Conservation (phyloP, 768 basidiomycete species). For the Kwoniella sp. region DNA sequence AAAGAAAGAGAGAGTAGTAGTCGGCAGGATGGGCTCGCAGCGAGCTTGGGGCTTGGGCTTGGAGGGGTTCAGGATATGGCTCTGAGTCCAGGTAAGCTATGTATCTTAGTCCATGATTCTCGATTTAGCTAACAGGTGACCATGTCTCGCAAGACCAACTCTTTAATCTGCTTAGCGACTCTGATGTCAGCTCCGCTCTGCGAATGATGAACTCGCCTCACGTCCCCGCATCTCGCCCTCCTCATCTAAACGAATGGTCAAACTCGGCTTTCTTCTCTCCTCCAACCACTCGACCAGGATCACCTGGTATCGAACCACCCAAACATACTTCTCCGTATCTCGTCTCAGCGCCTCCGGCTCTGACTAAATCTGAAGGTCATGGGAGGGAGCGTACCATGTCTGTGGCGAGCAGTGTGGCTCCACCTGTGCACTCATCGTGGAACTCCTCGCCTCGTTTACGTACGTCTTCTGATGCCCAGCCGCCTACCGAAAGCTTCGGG, state of each 20-base stretch:
- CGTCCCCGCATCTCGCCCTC: constrained; percentile 10
- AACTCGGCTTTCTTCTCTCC: constrained; percentile 21
- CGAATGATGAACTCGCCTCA: constrained; percentile 31
- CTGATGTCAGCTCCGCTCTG: constrained; percentile 40
- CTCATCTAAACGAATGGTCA: constrained; percentile 8
- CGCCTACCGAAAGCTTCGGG: background rate
- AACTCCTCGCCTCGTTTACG: constrained; percentile 17
- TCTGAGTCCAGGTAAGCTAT: constrained; percentile 31
- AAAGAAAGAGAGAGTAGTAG: constrained; percentile 24
- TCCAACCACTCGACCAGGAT: constrained; percentile 7
- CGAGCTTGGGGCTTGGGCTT: constrained; percentile 34
- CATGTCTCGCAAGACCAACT: constrained; percentile 38
- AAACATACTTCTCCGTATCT: constrained; percentile 33
- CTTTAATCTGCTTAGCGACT: constrained; percentile 35
- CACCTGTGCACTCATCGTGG: constrained; percentile 13
- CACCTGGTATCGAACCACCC: constrained; percentile 13
- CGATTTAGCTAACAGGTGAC: too few species aligned
- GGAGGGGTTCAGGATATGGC: constrained; percentile 25
- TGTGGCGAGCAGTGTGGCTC: constrained; percentile 19
- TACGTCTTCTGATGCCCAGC: constrained; percentile 9
- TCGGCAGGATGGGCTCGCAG: constrained; percentile 23
- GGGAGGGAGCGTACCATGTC: constrained; percentile 24
- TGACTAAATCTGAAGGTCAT: constrained; percentile 23
- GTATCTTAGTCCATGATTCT: too few species aligned
- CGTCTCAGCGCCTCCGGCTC: constrained; percentile 43